A percentile compares a stretch with the other conserved stretches of the same genome.
Conservation (phyloP, 2,329 filamentous ascomycete species). For the Xylariaceae sp. region DNA sequence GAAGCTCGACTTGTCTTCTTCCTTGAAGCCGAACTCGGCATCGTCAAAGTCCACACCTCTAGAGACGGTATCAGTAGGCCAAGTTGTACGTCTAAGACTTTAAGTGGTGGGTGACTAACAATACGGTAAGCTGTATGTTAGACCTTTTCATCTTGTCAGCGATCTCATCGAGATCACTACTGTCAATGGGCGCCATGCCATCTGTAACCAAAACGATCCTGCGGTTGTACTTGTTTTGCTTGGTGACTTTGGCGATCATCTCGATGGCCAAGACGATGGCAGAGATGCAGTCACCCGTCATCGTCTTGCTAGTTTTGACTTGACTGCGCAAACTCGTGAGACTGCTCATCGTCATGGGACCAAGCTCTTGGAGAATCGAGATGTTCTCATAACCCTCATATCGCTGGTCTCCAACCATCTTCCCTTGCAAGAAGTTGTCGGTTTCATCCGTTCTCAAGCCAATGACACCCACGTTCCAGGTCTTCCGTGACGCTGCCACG, state of each 20-base stretch:
- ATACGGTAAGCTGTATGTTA: constrained; percentile 69
- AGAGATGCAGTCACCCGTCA: constrained; percentile 77
- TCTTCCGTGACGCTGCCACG: constrained; percentile 64
- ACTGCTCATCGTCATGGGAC: constrained; percentile 58
- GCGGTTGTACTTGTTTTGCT: constrained; percentile 73
- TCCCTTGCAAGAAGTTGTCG: constrained; percentile 55
- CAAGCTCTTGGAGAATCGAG: constrained; percentile 66
- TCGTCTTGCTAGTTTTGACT: constrained; percentile 63
- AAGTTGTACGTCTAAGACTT: no score
- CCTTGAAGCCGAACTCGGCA: constrained; percentile 80
- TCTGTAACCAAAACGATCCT: constrained; percentile 84
- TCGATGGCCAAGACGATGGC: constrained; percentile 80
- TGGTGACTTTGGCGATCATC: constrained; percentile 77
- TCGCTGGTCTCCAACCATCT: constrained; percentile 59
- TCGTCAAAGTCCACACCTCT: constrained; percentile 95
- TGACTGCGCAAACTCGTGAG: constrained; percentile 58
- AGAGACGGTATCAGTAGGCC: constrained; percentile 15
- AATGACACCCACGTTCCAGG: constrained; percentile 69
- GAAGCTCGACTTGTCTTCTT: constrained; percentile 69
- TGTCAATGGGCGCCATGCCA: constrained; percentile 66
- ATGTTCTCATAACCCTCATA: constrained; percentile 73
- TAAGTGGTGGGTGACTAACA: constrained; percentile 53
- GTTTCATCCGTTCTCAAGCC: constrained; percentile 78
- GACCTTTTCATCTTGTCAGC: constrained; percentile 67
- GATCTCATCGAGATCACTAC: constrained; percentile 65